Conservation (phyloP, 2,329 filamentous ascomycete genomes). For the Pestalotiopsis sp. region DNA sequence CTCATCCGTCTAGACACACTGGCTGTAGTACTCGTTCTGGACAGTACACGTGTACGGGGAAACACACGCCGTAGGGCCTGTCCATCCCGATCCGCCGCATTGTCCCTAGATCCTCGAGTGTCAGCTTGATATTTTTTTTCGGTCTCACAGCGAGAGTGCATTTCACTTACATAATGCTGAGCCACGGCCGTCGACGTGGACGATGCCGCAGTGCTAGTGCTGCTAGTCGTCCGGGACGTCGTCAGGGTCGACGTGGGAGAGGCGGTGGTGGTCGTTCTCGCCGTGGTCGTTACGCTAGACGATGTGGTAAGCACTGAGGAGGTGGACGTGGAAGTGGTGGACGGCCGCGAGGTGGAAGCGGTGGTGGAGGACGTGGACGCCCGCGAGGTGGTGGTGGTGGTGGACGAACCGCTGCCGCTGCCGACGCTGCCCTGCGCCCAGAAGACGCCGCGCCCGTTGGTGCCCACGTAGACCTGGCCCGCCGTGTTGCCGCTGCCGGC, state of each 20-base stretch:
- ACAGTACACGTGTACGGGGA: constrained; percentile 18
- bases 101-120: constrained; percentile 7
- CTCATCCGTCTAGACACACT: constrained; percentile 16
- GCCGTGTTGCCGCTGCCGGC: constrained; percentile 46
- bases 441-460: constrained; percentile 49
- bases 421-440: constrained; percentile 28
- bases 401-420: constrained; percentile 18
- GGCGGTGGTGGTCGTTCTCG: not conserved
- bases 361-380: not conserved
- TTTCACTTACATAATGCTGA: constrained; percentile 5
- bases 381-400: constrained; percentile 6
- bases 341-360: not conserved
- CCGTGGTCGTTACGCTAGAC: not conserved
- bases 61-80: constrained; percentile 17
- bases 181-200: constrained; percentile 2
- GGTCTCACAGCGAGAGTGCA: too few relatives aligned
- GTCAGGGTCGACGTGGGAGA: not conserved
- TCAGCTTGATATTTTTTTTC: not conserved
- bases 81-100: constrained; percentile 20
- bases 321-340: not conserved
- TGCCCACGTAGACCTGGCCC: constrained; percentile 49
- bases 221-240: not conserved
- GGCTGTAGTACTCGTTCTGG: constrained; percentile 20
- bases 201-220: not conserved
- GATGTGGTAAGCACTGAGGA: not conserved